These are phyloP conservation scores for Dioscorea zingiberensis DNA, from an alignment of 106 monocot genomes.

Conservation along the genomic window DNA sequence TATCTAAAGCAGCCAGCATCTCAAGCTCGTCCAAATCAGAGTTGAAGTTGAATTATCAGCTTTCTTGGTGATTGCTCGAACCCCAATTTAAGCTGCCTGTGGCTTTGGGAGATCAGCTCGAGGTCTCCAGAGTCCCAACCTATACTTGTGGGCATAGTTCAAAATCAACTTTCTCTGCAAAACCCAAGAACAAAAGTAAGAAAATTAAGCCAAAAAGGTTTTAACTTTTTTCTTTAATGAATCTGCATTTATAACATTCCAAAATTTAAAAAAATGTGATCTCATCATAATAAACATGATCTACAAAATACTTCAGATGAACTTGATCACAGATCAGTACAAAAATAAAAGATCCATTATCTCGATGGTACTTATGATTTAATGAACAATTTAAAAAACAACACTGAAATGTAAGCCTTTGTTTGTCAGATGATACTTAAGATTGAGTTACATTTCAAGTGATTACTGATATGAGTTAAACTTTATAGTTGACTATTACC, in stretches of 20 bases:
- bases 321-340: neutral
- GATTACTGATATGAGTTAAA: no score
- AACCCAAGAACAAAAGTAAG: neutral
- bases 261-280: neutral
- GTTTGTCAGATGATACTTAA: no score
- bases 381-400: no score
- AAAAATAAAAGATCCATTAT: neutral
- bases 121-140: slow-evolving; percentile 55
- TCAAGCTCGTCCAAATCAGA: no score
- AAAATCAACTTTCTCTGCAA: slow-evolving; percentile 52
- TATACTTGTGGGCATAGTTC: slow-evolving; percentile 39
- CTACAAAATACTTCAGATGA: neutral
- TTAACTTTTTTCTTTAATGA: neutral
- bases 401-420: no score
- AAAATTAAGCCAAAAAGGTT: neutral
- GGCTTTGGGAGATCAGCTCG: slow-evolving; percentile 17
- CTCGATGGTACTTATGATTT: no score
- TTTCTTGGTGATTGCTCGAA: no score
- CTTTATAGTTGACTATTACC: no score
- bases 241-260: no score
- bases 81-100: slow-evolving; percentile 1
- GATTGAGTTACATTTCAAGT: no score
- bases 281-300: neutral
- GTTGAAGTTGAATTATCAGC: no score
- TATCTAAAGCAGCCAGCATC: no score